These are phyloP conservation scores for Globisporangium middletonii DNA, from an alignment of 352 stramenopile species.

Conservation along the genomic window DNA sequence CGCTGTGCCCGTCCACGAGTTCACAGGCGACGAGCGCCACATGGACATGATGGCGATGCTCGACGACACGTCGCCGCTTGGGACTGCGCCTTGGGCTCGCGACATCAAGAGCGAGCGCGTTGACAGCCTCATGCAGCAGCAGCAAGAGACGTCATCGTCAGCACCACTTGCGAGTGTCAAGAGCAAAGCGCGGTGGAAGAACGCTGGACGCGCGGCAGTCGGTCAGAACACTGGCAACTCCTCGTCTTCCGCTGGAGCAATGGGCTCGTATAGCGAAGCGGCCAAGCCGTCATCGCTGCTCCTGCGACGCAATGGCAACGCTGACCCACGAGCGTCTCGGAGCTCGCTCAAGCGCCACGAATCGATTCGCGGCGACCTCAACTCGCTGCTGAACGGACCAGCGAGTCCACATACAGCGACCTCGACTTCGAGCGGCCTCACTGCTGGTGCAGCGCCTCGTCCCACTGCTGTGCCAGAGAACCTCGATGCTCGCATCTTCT, in stretches of 20 bases:
- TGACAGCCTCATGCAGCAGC: background rate
- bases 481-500: conserved; percentile 51
- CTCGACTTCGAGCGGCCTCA: conserved; percentile 15
- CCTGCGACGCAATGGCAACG: conserved; percentile 1
- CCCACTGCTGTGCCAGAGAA: conserved; percentile 24
- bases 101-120: conserved; percentile 7
- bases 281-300: background rate
- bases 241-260: background rate
- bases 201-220: background rate
- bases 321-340: background rate
- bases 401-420: background rate
- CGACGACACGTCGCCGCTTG: conserved; percentile 14
- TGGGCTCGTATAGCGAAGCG: background rate
- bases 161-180: background rate
- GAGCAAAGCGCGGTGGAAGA: conserved; percentile 12
- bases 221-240: background rate
- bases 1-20: conserved; percentile 28
- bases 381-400: conserved; percentile 11
- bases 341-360: conserved; percentile 21
- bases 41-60: conserved; percentile 28
- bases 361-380: conserved; percentile 34
- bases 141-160: background rate
- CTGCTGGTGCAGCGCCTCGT: background rate
- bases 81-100: conserved; percentile 5
- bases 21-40: conserved; percentile 34